phyloP scores from a whole-genome alignment of 1,284 basidiomycete genomes.

The Tilletia indica region DNA sequence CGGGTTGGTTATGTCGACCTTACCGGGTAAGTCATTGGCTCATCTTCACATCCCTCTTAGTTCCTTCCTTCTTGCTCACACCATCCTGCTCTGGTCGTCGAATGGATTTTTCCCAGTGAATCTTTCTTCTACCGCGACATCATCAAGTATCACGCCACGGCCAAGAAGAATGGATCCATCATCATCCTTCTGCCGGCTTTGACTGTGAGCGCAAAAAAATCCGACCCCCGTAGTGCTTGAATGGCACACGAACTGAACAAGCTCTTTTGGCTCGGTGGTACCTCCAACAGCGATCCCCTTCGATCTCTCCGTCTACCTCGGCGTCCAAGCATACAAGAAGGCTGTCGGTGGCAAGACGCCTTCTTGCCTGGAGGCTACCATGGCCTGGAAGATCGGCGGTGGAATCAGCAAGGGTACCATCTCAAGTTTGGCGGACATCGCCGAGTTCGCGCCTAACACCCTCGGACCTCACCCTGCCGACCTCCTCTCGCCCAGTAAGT shows the following conservation, averaged over 20 bases:
- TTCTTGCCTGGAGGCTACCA: slow-evolving; percentile 59
- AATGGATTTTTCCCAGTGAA: slow-evolving; percentile 53
- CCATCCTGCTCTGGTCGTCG: slow-evolving; percentile 3
- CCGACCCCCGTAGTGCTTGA: too few species aligned
- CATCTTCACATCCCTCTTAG: slow-evolving; percentile 28
- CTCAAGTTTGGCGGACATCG: slow-evolving; percentile 3
- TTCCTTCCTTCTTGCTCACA: neutral
- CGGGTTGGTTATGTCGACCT: slow-evolving; percentile 68
- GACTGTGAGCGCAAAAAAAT: slow-evolving; percentile 60
- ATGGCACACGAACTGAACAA: too few species aligned
- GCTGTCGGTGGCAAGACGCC: slow-evolving; percentile 56
- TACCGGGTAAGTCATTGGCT: slow-evolving; percentile 25
- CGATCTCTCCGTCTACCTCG: slow-evolving; percentile 66
- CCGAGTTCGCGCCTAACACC: slow-evolving; percentile 9
- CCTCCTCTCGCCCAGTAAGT: slow-evolving; percentile 3
- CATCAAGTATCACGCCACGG: slow-evolving; percentile 68
- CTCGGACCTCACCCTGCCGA: slow-evolving; percentile 7
- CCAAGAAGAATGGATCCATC: slow-evolving; percentile 66
- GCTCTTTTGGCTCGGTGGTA: neutral
- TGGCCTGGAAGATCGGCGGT: slow-evolving; percentile 4
- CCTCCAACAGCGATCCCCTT: slow-evolving; percentile 62
- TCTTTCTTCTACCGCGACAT: slow-evolving; percentile 60
- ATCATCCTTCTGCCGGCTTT: slow-evolving; percentile 70
- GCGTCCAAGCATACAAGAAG: slow-evolving; percentile 61
- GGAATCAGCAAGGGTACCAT: slow-evolving; percentile 17